phyloP scores from a whole-genome alignment of 2,329 filamentous ascomycete species.

The Hortaea sp. region DNA sequence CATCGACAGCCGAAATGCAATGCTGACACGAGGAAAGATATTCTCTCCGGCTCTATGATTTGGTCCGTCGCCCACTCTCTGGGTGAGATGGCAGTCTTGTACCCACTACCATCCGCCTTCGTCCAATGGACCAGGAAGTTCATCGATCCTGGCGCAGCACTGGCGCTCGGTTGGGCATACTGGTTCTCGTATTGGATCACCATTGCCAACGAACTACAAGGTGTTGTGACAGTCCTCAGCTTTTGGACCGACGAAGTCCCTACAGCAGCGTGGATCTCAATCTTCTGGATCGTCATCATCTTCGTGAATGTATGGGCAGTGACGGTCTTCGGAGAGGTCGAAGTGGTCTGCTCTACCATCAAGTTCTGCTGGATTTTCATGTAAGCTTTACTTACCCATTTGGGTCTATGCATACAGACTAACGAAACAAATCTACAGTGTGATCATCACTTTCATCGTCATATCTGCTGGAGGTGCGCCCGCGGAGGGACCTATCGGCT shows the following conservation, averaged over 20 bases:
- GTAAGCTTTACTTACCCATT: too few species aligned
- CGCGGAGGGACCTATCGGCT: conserved; percentile 20
- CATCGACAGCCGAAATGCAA: too few species aligned
- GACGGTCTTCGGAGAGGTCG: conserved; percentile 20
- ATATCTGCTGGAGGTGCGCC: conserved; percentile 32
- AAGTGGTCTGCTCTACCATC: conserved; percentile 19
- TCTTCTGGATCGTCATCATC: conserved; percentile 20
- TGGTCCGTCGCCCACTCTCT: conserved; percentile 26
- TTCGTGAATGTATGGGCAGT: conserved; percentile 24
- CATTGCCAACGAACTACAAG: conserved; percentile 24
- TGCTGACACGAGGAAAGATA: conserved; percentile 10
- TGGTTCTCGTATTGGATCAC: conserved; percentile 20
- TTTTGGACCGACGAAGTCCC: conserved; percentile 23
- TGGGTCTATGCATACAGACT: too few species aligned
- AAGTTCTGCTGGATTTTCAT: conserved; percentile 28
- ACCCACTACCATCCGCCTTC: conserved; percentile 27
- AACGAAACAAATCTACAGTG: conserved; percentile 26
- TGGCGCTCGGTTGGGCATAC: conserved; percentile 22
- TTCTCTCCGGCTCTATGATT: conserved; percentile 26
- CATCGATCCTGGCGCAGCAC: conserved; percentile 25
- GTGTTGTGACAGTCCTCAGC: conserved; percentile 20
- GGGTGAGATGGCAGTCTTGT: conserved; percentile 24
- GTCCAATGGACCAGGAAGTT: conserved; percentile 25
- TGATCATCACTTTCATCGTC: conserved; percentile 53
- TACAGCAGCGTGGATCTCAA: conserved; percentile 21